Conservation (phyloP, 2,329 filamentous ascomycete genomes). For the Pseudocercospora pini-densiflorae region DNA sequence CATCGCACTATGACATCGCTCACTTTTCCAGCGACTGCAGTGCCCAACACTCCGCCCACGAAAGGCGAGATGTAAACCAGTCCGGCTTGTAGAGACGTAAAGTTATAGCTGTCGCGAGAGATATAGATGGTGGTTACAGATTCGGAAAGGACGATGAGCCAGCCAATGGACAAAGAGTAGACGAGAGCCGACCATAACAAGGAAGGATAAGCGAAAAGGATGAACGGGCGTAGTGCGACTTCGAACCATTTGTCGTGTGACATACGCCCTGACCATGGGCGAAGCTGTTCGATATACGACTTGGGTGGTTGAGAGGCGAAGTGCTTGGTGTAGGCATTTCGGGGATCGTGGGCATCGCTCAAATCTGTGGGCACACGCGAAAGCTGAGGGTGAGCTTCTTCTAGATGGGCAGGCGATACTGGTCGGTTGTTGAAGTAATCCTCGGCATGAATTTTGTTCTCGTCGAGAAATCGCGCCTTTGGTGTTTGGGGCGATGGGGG, state of each 20-base stretch:
- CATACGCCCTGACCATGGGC: conserved; percentile 77
- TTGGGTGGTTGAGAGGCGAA: conserved; percentile 70
- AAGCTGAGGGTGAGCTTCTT: conserved; percentile 10
- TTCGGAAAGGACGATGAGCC: conserved; percentile 94
- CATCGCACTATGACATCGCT: conserved; percentile 82
- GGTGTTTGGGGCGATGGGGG: conserved; percentile 5
- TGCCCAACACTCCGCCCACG: conserved; percentile 85
- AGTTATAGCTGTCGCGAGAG: conserved; percentile 72
- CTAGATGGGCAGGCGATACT: conserved; percentile 11
- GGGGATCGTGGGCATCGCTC: conserved; percentile 16
- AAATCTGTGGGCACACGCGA: conserved; percentile 6
- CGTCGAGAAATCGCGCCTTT: neutral
- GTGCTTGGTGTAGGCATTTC: conserved; percentile 67
- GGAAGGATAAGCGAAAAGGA: conserved; percentile 84
- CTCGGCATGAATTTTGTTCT: neutral
- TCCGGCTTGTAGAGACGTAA: conserved; percentile 78
- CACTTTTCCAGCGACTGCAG: conserved; percentile 84
- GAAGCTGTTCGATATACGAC: conserved; percentile 75
- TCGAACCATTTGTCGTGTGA: conserved; percentile 78
- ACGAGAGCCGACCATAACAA: conserved; percentile 87
- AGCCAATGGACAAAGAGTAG: conserved; percentile 87
- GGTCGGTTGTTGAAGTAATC: conserved; percentile 27
- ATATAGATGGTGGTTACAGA: conserved; percentile 82
- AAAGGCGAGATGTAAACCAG: conserved; percentile 91
- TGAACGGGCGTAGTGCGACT: conserved; percentile 77